Base-by-base conservation (phyloP, 192 early-diverging fungal genomes). In the Pilobolus umbonatus region DNA sequence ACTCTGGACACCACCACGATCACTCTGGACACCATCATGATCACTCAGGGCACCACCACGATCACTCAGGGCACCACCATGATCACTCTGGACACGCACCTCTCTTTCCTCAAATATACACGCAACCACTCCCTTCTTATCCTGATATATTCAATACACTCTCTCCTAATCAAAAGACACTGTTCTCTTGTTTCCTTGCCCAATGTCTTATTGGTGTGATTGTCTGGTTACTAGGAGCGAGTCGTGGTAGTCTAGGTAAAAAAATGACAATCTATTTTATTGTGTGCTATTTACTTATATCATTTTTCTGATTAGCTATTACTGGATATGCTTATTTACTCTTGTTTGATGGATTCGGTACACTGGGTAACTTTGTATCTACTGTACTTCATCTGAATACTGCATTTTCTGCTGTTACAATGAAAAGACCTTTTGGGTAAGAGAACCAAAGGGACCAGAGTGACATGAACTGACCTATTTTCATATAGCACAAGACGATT, bases 371-470 rank as follows among this genome's bases (percentile, higher is more conserved):
- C 3, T 80, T 78, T 68, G 54, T 75, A 6, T 80, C 81, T n/a
- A 75, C 66, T 24, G 73, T 82, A 26, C 46, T 83, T 15, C 51
- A 52, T 12, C 63, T 69, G 3, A 60, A 78, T 31, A 31, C 57
- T 40, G 72, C 68, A 11, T 69, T 75, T 40, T 55, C 64, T 15
- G 62, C 35, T 22, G 63, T 76, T 8, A 75, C 70, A 4, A 66
- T 78, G 14, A 74, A 78, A 31, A 60, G 77, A 53, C 76, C 81
- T 11, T 83, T 76, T 57, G 81, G 81, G 81, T 80, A 78, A 51
- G 59, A 7, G 2, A 50, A 35, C 17, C n/a, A 35, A 53, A 52
- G 22, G 11, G 11, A 36, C 35, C 35, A 36, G 6, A 36, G 5
- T 46, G 21, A 46, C 19, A 42, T 17, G 19, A 42, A 42, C 5